Base-by-base conservation (phyloP, 805 yeast genomes). In the Brettanomyces nanus region DNA sequence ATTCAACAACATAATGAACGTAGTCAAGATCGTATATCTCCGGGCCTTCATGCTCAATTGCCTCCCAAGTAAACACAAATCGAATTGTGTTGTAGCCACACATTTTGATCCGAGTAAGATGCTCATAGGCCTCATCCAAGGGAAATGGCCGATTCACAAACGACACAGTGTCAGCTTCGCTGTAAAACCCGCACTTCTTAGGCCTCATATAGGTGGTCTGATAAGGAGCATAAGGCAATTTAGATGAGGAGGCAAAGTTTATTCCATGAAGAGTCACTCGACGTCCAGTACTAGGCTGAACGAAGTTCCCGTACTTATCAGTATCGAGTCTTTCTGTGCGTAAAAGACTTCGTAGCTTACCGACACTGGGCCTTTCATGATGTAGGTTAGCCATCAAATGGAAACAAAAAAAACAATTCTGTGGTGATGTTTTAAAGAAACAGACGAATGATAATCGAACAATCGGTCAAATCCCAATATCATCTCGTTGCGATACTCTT, bases 41-140 rank as follows among this genome's bases (percentile, higher is more conserved):
- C 0, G 97, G 97, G 0, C 95, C 95, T 33, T 62, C 66, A 49
- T 89, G 96, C 56, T 89, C 97, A 6, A 89, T 51, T 0, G 96
- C 90, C 56, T 89, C 97, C 97, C 97, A 89, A 1, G 94, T 81
- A 36, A 84, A 65, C 15, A 86, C 63, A 54, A 78, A 83, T 40
- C 97, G 62, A 17, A 89, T 69, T 3, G 81, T 70, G 54, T 87
- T 89, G 58, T 72, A 85, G 2, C 97, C 97, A 74, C 89, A 73
- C 5, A 77, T 65, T 53, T 80, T 84, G 53, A 89, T 73, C 40
- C 94, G 65, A 9, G 57, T 62, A 31, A 89, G 63, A 55, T 89
- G 96, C 28, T 50, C 62, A 40, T 67, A 76, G 0, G 92, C 89
- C 19, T 85, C 89, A 2, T 68, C 76, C 10, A 87, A 49, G 0